A percentile compares a stretch with the other conserved stretches of the same genome.
Conservation (phyloP, 2,329 filamentous ascomycete species). For the Fusarium sacchari region DNA sequence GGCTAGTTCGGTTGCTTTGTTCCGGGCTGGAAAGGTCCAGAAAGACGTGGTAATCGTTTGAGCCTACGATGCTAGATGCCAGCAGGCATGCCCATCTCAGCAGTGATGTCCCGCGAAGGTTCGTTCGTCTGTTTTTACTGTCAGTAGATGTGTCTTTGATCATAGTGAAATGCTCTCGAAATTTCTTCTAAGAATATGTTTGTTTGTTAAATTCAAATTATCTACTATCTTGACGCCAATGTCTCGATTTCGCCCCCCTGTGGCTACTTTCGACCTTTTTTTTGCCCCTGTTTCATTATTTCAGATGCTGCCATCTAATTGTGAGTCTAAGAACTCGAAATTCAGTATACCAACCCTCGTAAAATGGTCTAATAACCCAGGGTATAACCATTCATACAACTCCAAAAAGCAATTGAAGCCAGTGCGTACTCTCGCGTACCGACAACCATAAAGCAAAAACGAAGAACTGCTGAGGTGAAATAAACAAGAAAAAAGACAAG, state of each 20-base stretch:
- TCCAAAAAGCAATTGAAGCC: background rate
- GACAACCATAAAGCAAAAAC: background rate
- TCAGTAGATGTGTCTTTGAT: background rate
- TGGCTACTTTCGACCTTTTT: conserved; percentile 26
- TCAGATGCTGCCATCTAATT: conserved; percentile 22
- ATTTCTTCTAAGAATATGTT: background rate
- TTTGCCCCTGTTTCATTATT: conserved; percentile 2
- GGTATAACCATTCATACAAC: conserved; percentile 11
- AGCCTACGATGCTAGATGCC: background rate
- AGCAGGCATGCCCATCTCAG: background rate
- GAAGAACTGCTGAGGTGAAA: conserved; percentile 19
- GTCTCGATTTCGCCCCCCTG: conserved; percentile 22
- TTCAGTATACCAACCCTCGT: conserved; percentile 21
- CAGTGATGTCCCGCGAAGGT: background rate
- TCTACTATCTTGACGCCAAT: conserved; percentile 28
- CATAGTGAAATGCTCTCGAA: background rate
- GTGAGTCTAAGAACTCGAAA: conserved; percentile 37
- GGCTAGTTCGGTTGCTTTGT: background rate
- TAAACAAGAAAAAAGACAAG: conserved; percentile 18
- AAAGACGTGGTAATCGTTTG: background rate
- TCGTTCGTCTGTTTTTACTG: background rate
- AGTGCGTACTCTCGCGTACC: background rate
- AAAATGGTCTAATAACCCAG: conserved; percentile 39
- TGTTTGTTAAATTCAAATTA: conserved; percentile 13
- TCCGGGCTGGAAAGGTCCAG: background rate